Conservation (phyloP, 257 asterid species). For the Gardenia jasminoides region DNA sequence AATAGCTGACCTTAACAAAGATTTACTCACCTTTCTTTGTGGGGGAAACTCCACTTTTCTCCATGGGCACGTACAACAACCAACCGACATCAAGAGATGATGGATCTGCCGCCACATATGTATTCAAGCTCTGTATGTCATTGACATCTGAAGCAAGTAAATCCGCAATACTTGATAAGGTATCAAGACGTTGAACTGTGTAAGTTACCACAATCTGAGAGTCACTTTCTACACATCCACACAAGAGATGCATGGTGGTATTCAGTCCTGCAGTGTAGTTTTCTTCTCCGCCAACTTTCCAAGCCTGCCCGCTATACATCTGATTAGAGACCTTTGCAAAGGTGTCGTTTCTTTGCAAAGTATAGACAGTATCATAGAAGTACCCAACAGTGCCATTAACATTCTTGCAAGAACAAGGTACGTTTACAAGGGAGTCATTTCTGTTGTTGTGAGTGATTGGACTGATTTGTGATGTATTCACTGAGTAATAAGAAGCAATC, state of each 20-base stretch:
- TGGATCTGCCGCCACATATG: constrained; percentile 37
- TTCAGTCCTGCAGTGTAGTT: constrained; percentile 20
- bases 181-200: constrained; percentile 64
- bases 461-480: constrained; percentile 41
- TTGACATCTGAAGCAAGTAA: constrained; percentile 48
- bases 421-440: constrained; percentile 50
- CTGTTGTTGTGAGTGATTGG: constrained; percentile 21
- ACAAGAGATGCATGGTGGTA: constrained; percentile 50
- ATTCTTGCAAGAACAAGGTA: constrained; percentile 57
- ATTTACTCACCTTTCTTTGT: constrained; percentile 33
- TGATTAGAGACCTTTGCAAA: constrained; percentile 41
- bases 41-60: constrained; percentile 37
- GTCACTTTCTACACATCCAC: constrained; percentile 63
- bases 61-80: constrained; percentile 66
- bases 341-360: constrained; percentile 28
- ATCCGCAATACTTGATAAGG: constrained; percentile 39
- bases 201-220: constrained; percentile 61
- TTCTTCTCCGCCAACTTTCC: constrained; percentile 43
- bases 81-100: constrained; percentile 49
- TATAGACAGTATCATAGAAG: constrained; percentile 55
- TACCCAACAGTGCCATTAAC: constrained; percentile 49
- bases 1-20: neutral
- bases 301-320: constrained; percentile 57
- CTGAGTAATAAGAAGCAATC: constrained; percentile 47
- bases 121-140: constrained; percentile 48